Base-by-base conservation (phyloP, 2,329 filamentous ascomycete genomes). In the Aureobasidium subglaciale region DNA sequence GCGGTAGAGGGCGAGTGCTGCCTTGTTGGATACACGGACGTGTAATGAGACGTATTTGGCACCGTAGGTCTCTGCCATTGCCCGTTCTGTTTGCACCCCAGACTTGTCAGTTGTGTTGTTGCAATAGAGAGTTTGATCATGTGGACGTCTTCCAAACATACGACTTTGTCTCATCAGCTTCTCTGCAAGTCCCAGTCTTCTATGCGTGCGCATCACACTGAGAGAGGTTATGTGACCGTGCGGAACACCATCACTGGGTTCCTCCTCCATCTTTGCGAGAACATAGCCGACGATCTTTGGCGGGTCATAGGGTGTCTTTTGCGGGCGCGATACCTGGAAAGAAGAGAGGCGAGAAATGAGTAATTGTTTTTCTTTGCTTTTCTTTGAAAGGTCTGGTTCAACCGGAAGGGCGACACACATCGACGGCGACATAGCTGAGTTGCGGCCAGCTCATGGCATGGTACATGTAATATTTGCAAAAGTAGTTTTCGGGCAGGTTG, bases 381-480 rank as follows among this genome's bases (percentile, higher is more conserved):
- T 10, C 11, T 22, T 15, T 18, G 29, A 40, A 11, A 13, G 7
- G 15, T 1, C 2, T 3, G 4, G 5, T 25, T 55, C 20, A 46
- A 55, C 30, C 35, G 38, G 11, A 45, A 30, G 16, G 45, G 45
- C 45, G 46, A 70, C 73, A 66, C 62, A 78, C 75, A 72, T 97
- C 92, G 65, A 99, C 90, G 64, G 93, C 93, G 56, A 99, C 92
- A 73, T 91, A 97, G 73, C 87, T 92, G 62, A 99, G 84, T 75
- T 97, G 92, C 42, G 93, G 93, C 93, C 93, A 99, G 65, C 90
- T 95, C 63, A 97, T 84, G 15, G 92, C 91, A 75, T 99, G 93
- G 82, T 99, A 99, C 68, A 99, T 85, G 78, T 99, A 99, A 81
- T 99, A 99, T 81, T 99, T 99, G 75, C 96, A 88, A 73, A 97